These are phyloP conservation scores for Roridomyces roridus DNA, from an alignment of 768 basidiomycete genomes.

Conservation along the genomic window DNA sequence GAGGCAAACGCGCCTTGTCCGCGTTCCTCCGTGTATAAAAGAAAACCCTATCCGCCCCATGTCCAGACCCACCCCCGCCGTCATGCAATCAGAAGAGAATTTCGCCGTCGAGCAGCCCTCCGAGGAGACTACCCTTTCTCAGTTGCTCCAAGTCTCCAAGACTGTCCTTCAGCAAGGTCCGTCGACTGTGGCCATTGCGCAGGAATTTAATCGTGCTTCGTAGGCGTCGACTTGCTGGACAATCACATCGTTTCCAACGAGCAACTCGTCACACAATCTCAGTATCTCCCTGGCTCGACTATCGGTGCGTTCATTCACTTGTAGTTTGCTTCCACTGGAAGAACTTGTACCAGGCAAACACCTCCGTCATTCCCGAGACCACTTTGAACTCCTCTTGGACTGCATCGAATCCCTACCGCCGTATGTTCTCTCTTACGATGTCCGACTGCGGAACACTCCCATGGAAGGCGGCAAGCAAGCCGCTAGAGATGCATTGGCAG, in stretches of 20 bases:
- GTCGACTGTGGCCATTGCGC: conserved; percentile 1
- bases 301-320: conserved; percentile 62
- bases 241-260: conserved; percentile 69
- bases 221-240: conserved; percentile 65
- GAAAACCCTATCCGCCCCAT: too few species aligned
- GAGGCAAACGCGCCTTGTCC: conserved; percentile 28
- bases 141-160: conserved; percentile 70
- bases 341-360: conserved; percentile 70
- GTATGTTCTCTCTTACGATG: conserved; percentile 75
- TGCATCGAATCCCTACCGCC: conserved; percentile 52
- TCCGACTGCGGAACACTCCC: conserved; percentile 76
- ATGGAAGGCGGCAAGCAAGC: conserved; percentile 76
- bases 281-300: conserved; percentile 84
- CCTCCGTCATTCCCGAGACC: conserved; percentile 84
- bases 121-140: conserved; percentile 41
- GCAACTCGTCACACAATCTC: conserved; percentile 72
- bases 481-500: conserved; percentile 62
- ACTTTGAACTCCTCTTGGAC: conserved; percentile 73
- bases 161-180: conserved; percentile 71
- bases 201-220: background rate
- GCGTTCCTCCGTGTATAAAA: conserved; percentile 25
- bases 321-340: background rate
- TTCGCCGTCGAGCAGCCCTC: conserved; percentile 26
- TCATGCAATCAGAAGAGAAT: conserved; percentile 18
- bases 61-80: conserved; percentile 4